Evolutionary conservation across 2,329 filamentous ascomycete species (phyloP).

Genomic region (Ceratocystis ficicola): DNA sequence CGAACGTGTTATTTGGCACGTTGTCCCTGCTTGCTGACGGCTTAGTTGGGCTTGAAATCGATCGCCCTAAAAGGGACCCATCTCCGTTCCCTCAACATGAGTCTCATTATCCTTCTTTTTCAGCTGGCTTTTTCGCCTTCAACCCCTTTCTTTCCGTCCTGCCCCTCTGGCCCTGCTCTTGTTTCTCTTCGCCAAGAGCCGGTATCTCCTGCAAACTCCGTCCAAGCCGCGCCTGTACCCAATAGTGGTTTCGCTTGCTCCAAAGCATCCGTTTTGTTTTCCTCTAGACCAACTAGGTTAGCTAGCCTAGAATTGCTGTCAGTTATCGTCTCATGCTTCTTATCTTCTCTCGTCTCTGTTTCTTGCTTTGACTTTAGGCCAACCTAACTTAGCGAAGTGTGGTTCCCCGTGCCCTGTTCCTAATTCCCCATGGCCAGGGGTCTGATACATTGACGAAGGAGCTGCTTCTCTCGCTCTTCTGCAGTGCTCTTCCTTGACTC

Average conservation of each 20-base stretch:
- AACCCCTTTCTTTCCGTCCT: too few species aligned
- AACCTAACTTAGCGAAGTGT: not conserved
- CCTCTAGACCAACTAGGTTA: not conserved
- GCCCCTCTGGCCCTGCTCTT: not conserved
- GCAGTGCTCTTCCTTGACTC: not conserved
- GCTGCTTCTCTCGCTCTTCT: not conserved
- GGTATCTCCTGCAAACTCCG: not conserved
- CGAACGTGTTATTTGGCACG: too few species aligned
- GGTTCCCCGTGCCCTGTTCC: not conserved
- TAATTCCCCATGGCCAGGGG: not conserved
- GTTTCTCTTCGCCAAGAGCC: not conserved
- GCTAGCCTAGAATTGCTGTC: not conserved
- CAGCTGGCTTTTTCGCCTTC: too few species aligned
- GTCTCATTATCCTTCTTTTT: too few species aligned
- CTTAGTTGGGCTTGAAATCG: too few species aligned
- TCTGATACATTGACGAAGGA: constrained; percentile 5
- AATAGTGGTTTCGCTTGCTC: not conserved
- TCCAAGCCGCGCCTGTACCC: not conserved
- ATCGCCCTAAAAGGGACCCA: too few species aligned
- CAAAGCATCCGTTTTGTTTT: not conserved
- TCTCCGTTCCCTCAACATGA: too few species aligned
- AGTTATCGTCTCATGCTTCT: not conserved
- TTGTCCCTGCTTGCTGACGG: too few species aligned
- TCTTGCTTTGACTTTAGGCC: not conserved
- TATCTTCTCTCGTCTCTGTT: not conserved